Conservation (phyloP, 495 filamentous ascomycete species). For the Melanomma pulvis-pyrius region DNA sequence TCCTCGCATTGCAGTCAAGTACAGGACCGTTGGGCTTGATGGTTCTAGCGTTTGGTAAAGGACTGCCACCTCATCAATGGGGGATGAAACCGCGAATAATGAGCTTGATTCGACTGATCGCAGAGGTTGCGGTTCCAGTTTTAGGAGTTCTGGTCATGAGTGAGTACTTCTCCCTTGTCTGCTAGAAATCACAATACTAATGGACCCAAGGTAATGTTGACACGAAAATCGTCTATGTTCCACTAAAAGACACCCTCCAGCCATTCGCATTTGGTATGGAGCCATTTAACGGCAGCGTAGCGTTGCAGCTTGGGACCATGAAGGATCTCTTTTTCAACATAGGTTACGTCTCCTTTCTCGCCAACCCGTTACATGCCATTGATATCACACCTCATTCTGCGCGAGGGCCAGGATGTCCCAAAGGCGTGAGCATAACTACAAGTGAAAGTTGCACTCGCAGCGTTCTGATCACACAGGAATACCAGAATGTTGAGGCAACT, state of each 20-base stretch:
- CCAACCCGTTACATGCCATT: conserved; percentile 17
- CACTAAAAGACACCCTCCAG: conserved; percentile 6
- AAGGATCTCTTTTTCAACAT: conserved; percentile 32
- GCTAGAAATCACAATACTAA: background rate
- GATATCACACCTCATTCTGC: conserved; percentile 7
- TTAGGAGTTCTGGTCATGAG: conserved; percentile 29
- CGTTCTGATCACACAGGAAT: conserved; percentile 16
- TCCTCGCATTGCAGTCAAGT: conserved; percentile 24
- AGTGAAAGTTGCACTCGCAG: conserved; percentile 13
- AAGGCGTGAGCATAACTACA: background rate
- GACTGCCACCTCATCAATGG: conserved; percentile 18
- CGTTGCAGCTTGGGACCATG: conserved; percentile 24
- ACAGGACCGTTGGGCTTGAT: conserved; percentile 25
- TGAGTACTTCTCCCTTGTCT: conserved; percentile 4
- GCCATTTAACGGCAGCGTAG: conserved; percentile 25
- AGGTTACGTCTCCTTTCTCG: conserved; percentile 19
- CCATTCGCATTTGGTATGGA: conserved; percentile 25
- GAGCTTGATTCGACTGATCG: conserved; percentile 20
- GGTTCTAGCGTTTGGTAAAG: conserved; percentile 10
- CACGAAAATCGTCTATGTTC: conserved; percentile 10
- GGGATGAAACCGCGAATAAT: conserved; percentile 20
- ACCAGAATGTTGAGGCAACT: conserved; percentile 18
- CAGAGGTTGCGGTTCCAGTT: conserved; percentile 17
- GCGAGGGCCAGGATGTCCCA: conserved; percentile 1
- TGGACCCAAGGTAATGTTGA: conserved; percentile 18